These are phyloP conservation scores for Dryadomyces sulphureus DNA, from an alignment of 2,329 filamentous ascomycete species.

Conservation along the genomic window DNA sequence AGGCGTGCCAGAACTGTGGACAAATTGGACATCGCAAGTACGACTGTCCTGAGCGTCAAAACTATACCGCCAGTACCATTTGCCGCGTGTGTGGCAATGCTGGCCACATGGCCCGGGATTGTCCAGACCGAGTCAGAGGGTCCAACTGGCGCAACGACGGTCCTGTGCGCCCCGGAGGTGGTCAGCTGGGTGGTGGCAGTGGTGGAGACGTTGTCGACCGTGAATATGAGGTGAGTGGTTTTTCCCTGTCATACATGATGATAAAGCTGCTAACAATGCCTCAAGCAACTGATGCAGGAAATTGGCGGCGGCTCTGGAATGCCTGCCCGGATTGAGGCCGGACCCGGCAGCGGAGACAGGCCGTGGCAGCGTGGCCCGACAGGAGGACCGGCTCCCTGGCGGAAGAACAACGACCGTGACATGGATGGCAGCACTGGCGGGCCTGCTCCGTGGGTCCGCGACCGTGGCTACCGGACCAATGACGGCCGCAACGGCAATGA, in stretches of 20 bases:
- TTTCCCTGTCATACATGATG: no score
- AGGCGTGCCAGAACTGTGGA: conserved; percentile 97
- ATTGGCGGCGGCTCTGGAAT: conserved; percentile 62
- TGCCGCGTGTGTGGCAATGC: conserved; percentile 97
- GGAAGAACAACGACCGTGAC: conserved; percentile 38
- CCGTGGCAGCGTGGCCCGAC: conserved; percentile 84
- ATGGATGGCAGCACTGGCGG: conserved; percentile 26
- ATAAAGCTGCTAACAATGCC: conserved; percentile 23
- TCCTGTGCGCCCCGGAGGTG: conserved; percentile 39
- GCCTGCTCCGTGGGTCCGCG: conserved; percentile 46
- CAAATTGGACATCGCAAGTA: conserved; percentile 99
- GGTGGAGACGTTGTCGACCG: conserved; percentile 75
- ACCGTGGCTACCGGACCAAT: conserved; percentile 35
- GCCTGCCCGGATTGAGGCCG: conserved; percentile 75
- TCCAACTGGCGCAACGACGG: conserved; percentile 81
- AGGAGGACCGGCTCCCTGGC: conserved; percentile 74
- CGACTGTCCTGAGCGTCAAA: conserved; percentile 93
- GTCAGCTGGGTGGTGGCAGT: conserved; percentile 46
- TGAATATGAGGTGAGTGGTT: conserved; percentile 66
- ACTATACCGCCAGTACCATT: conserved; percentile 98
- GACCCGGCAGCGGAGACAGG: conserved; percentile 53
- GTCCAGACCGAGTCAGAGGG: conserved; percentile 84
- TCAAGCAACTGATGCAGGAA: conserved; percentile 91
- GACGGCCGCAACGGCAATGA: conserved; percentile 26
- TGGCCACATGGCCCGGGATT: conserved; percentile 96